These are phyloP conservation scores for Vigna hirtella DNA, from an alignment of 306 rosid genomes.

Conservation along the genomic window DNA sequence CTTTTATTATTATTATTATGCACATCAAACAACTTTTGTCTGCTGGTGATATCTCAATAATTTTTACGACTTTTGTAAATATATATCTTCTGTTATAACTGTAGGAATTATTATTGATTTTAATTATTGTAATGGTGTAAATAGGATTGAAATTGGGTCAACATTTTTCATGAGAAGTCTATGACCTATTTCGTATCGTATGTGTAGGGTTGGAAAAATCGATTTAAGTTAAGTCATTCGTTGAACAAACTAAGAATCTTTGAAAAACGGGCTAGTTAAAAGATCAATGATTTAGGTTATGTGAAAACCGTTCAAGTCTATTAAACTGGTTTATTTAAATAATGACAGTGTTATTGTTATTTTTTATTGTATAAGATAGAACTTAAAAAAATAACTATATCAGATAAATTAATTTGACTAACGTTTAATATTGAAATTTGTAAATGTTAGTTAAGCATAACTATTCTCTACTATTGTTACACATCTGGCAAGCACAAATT, in stretches of 20 bases:
- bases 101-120: background rate
- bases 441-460: too few species aligned
- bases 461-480: background rate
- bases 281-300: background rate
- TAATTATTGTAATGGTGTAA: background rate
- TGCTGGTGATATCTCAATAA: constrained; percentile 44
- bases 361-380: background rate
- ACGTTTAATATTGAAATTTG: too few species aligned
- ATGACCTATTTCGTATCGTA: background rate
- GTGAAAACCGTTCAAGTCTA: background rate
- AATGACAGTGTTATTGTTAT: background rate
- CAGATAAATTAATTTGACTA: too few species aligned
- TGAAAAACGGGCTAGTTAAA: background rate
- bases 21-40: constrained; percentile 31
- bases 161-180: background rate
- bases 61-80: background rate
- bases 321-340: background rate
- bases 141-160: background rate
- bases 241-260: background rate
- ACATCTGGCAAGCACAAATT: constrained; percentile 36
- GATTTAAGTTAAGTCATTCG: background rate
- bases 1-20: background rate
- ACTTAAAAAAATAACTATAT: too few species aligned
- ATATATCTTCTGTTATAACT: too few species aligned
- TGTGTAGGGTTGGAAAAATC: background rate